Evolutionary conservation across 2,329 filamentous ascomycete species (phyloP), one percentile per base, ranked within the genome.

Genomic region (Neurospora sp.): DNA sequence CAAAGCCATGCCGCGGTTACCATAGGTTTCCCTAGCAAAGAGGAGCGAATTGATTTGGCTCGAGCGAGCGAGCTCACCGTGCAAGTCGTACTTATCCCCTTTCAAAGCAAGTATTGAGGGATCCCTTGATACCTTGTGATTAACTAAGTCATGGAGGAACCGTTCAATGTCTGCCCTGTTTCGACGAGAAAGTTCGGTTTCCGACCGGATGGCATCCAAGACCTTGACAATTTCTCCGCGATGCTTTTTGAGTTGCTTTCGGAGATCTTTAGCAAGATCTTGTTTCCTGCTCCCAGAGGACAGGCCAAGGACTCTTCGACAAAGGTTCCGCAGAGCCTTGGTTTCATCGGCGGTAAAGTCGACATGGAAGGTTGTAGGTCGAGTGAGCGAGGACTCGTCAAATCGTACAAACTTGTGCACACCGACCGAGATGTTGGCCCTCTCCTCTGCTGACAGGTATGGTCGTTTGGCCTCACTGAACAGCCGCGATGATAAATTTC

Each of bases 21-120:
- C 85, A 2, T 79, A 78, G 2, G 86, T 76, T 74, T 87, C 84
- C 10, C 86, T 81, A 0, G 84, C 81, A 3, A 86, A 75, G 0
- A 87, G 77, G 3, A 88, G 74, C 0, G 80, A 78, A 0, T 82
- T 76, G 0, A 85, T 67, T 7, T 76, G 76, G 23, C 76, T 77
- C 0, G 77, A 75, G 5, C 79, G 79, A 2, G 72, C 69, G 0
- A 74, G 70, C 10, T 77, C 76, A 13, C 73, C 75, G 15, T 75
- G 76, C 52, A 72, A 71, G 42, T 79, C 76, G 2, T 70, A 70
- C 3, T 80, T 74, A 28, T 79, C 77, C 15, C 75, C 74, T 62
- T 78, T 74, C 0, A 83, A 52, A 4, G 77, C 77, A 1, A 84
- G 73, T 0, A 77, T 71, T 0, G 73, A 72, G 2, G 76, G 75